Evolutionary conservation across 2,329 filamentous ascomycete genomes (phyloP).

Genomic region (Orbilia brochopaga): DNA sequence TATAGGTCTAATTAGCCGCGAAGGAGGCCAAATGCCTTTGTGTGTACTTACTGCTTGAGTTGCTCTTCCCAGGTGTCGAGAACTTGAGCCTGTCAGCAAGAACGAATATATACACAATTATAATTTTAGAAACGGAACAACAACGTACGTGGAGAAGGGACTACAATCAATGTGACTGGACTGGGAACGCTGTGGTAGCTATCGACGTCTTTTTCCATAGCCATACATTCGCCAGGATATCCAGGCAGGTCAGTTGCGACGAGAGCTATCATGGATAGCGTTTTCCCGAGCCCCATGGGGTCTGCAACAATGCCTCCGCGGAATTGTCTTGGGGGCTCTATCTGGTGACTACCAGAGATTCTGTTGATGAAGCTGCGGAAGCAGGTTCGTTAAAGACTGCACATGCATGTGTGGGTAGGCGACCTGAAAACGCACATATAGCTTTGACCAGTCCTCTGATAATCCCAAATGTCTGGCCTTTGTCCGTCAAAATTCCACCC

Average conservation of each 20-base stretch:
- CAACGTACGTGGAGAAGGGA: slow-evolving; percentile 58
- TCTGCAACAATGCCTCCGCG: slow-evolving; percentile 51
- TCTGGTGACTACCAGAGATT: slow-evolving; percentile 55
- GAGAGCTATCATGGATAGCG: slow-evolving; percentile 22
- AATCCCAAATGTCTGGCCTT: slow-evolving; percentile 57
- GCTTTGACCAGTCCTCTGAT: slow-evolving; percentile 49
- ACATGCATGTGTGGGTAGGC: background rate
- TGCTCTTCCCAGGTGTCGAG: slow-evolving; percentile 59
- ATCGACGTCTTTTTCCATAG: background rate
- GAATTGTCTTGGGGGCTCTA: slow-evolving; percentile 56
- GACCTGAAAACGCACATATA: slow-evolving; percentile 48
- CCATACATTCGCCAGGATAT: background rate
- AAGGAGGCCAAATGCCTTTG: slow-evolving; percentile 51
- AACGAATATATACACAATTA: background rate
- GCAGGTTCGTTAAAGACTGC: background rate
- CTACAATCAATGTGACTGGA: slow-evolving; percentile 57
- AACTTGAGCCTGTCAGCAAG: slow-evolving; percentile 55
- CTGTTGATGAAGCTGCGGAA: slow-evolving; percentile 57
- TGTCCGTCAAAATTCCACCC: slow-evolving; percentile 57
- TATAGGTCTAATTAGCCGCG: slow-evolving; percentile 8
- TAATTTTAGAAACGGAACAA: background rate
- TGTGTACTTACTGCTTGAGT: slow-evolving; percentile 47
- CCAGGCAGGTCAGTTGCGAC: slow-evolving; percentile 23
- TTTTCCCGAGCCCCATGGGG: slow-evolving; percentile 55
- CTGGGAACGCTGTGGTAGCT: slow-evolving; percentile 47